Evolutionary conservation across 2,329 filamentous ascomycete species (phyloP), one percentile per base, ranked within the genome.

Genomic region (Dryadomyces quercivorus): DNA sequence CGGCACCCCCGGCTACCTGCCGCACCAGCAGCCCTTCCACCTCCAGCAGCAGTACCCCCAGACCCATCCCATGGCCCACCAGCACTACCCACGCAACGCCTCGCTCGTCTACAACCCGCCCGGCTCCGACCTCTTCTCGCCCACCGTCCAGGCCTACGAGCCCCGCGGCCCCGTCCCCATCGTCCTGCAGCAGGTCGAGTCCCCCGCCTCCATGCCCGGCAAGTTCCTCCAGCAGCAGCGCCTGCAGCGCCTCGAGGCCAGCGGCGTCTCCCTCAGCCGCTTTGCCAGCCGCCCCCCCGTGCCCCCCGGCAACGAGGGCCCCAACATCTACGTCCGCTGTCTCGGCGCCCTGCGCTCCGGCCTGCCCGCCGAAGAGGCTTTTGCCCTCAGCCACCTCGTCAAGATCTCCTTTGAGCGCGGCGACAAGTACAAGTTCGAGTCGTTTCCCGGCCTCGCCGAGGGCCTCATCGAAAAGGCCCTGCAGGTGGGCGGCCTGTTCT

Each of bases 331-430:
- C 65, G 85, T 92, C 50, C 84, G 91, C 46, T 94, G 89, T 59
- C 77, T 95, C 42, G 84, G 91, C 61, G 85, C 91, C 5, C 72
- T 98, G 26, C 86, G 87, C 58, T 95, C 89, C 15, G 81, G 82
- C 2, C 81, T 95, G 26, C 78, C 79, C 3, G 78, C 84, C 13
- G 92, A 98, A 65, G 86, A 96, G 63, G 84, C 88, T n/a, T 97
- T 94, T 69, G 92, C 90, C 0, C 74, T 97, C 12, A 89, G 95
- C 62, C 92, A 97, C 63, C 72, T 97, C 4, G 90, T 97, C 57
- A 95, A 95, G 66, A 96, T 97, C 31, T 96, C 91, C 0, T 93
- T 85, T 64, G 91, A 97, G 67, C 81, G 91, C 46, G 92, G 92
- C 48, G 93, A 97, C 66, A 95, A 95, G 68, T 96, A 95, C 70